Percentiles rank a stretch among this genome's conserved stretches.
Evolutionary conservation across 2,329 filamentous ascomycete species (phyloP).

Genomic region (Aspergillus unguis): DNA sequence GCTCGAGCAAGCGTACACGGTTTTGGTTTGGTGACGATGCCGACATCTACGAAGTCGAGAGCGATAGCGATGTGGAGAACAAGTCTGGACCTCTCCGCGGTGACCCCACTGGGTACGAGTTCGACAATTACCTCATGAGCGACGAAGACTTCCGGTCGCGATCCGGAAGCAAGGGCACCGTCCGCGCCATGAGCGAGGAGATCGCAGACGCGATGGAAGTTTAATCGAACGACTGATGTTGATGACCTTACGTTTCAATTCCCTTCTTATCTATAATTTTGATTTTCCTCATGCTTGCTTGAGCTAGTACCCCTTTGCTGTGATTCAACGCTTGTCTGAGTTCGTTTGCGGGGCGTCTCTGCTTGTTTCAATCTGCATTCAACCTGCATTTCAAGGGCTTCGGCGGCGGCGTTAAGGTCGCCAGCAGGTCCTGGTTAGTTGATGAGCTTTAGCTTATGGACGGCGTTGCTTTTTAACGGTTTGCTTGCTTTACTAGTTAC

Average conservation of each 20-base stretch:
- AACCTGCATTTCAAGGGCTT: constrained; percentile 21
- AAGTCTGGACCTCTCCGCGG: constrained; percentile 14
- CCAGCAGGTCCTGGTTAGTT: constrained; percentile 13
- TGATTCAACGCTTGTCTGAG: neutral
- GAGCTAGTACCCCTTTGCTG: constrained; percentile 3
- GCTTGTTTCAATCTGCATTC: constrained; percentile 19
- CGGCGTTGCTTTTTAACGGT: neutral
- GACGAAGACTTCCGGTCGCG: constrained; percentile 43
- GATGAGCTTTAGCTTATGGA: neutral
- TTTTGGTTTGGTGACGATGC: constrained; percentile 80
- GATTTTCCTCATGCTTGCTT: neutral
- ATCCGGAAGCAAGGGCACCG: constrained; percentile 42
- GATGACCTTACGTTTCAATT: constrained; percentile 1
- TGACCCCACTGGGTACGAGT: constrained; percentile 35
- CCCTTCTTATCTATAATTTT: constrained; percentile 13
- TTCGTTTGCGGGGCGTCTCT: constrained; percentile 11
- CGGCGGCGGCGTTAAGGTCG: constrained; percentile 19
- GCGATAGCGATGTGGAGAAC: constrained; percentile 41
- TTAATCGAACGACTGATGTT: constrained; percentile 27
- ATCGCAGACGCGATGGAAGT: constrained; percentile 54
- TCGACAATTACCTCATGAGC: constrained; percentile 44
- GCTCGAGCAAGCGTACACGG: constrained; percentile 73
- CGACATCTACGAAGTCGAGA: constrained; percentile 29
- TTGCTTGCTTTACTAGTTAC: no score
- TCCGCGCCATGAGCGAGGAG: constrained; percentile 53